Conservation (phyloP, 2,329 filamentous ascomycete genomes). For the Fusarium devonianum region DNA sequence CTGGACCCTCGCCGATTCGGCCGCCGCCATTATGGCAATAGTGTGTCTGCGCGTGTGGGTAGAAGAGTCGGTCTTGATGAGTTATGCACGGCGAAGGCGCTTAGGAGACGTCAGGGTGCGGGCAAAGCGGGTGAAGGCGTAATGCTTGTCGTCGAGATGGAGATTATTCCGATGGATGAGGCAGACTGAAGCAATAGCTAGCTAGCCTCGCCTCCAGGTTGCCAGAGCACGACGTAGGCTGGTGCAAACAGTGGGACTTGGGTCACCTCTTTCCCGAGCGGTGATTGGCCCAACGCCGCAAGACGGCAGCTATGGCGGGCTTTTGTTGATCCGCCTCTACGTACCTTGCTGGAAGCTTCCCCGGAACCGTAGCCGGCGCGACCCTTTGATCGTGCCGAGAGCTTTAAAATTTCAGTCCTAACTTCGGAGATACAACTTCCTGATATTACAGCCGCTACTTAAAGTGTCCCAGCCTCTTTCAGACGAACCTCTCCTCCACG, state of each 20-base stretch:
- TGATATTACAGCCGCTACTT: slow-evolving; percentile 36
- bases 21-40: slow-evolving; percentile 61
- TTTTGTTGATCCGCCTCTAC: slow-evolving; percentile 43
- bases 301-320: slow-evolving; percentile 29
- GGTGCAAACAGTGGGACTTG: slow-evolving; percentile 31
- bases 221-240: slow-evolving; percentile 48
- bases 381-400: slow-evolving; percentile 39
- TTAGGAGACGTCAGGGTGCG: neutral
- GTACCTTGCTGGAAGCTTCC: slow-evolving; percentile 32
- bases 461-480: slow-evolving; percentile 23
- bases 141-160: slow-evolving; percentile 27
- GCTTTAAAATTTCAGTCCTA: slow-evolving; percentile 44
- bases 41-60: slow-evolving; percentile 21
- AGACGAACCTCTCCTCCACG: slow-evolving; percentile 12
- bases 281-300: slow-evolving; percentile 23
- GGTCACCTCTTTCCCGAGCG: slow-evolving; percentile 5
- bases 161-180: slow-evolving; percentile 29
- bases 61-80: slow-evolving; percentile 1
- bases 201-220: slow-evolving; percentile 44
- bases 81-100: slow-evolving; percentile 4
- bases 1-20: slow-evolving; percentile 73
- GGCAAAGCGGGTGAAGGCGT: slow-evolving; percentile 1
- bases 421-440: slow-evolving; percentile 37
- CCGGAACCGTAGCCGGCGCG: slow-evolving; percentile 36
- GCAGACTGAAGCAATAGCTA: slow-evolving; percentile 27